Conservation (phyloP, 2,329 filamentous ascomycete species). For the Phyllosticta citriasiana region DNA sequence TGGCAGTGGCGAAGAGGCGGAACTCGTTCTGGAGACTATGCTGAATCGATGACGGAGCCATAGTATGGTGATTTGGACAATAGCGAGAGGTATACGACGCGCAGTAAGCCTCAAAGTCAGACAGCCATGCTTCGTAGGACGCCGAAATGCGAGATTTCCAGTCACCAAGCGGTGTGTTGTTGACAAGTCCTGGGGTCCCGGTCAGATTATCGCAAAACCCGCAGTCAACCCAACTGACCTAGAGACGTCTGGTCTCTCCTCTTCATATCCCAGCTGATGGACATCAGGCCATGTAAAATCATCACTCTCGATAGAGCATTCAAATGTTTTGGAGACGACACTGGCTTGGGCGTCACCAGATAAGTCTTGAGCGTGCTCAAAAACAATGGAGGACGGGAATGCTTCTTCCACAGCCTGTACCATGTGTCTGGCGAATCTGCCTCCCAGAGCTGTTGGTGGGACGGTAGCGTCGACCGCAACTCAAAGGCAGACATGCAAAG, state of each 20-base stretch:
- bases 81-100: conserved; percentile 19
- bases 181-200: conserved; percentile 16
- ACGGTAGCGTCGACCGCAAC: conserved; percentile 47
- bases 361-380: conserved; percentile 47
- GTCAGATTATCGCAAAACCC: not conserved
- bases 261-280: conserved; percentile 52
- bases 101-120: conserved; percentile 47
- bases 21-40: conserved; percentile 29
- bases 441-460: conserved; percentile 47
- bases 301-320: conserved; percentile 46
- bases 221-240: conserved; percentile 27
- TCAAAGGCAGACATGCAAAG: conserved; percentile 58
- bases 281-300: conserved; percentile 53
- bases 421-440: conserved; percentile 44
- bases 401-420: conserved; percentile 33
- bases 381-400: conserved; percentile 34
- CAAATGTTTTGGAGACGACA: conserved; percentile 27
- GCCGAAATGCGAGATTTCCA: conserved; percentile 44
- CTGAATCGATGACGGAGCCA: conserved; percentile 14
- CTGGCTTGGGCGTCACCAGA: conserved; percentile 24
- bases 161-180: conserved; percentile 29
- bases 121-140: conserved; percentile 50
- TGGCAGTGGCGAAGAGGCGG: conserved; percentile 39
- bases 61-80: conserved; percentile 8
- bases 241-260: conserved; percentile 52